Evolutionary conservation across 2,329 filamentous ascomycete genomes (phyloP), one percentile per base, ranked within the genome.

Genomic region (Cordyceps tenuipes): DNA sequence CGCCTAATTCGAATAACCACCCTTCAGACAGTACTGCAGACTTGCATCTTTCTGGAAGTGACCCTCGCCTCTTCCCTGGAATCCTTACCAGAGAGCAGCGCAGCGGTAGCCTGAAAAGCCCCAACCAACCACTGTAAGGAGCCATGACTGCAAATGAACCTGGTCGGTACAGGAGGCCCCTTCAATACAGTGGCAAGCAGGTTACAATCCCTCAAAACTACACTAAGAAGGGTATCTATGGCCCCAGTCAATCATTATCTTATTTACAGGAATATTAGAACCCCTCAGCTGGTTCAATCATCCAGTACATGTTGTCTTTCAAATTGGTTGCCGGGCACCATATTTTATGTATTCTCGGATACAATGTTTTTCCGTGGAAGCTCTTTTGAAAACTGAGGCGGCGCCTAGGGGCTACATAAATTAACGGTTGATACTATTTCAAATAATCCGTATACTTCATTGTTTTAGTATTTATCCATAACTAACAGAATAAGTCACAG

Each of bases 11-110:
- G 23, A 31, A 23, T 29, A 23, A 17, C 12, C 47, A 9, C 29
- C 36, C 29, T n/a, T 19, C 55, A 4, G 54, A 54, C 17, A 66
- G 73, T 8, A 73, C 78, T 57, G 67, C 70, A 34, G 75, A 80
- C 62, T 65, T 75, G 59, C 78, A 82, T 64, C 68, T 84, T 12
- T 81, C 78, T 13, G 83, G 80, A 3, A 79, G 76, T 53, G 87
- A 90, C 70, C 88, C 87, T 12, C 81, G 79, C 63, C 84, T 90
- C 63, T 89, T 90, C 64, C 89, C 89, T 0, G 88, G 88, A 0
- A 80, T 91, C 36, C 80, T 91, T 49, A 77, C 79, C 17, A 73
- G 80, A 59, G 77, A 77, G 34, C 71, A 68, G 49, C 73, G 78
- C 56, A 77, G 71, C 55, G 75, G 73, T 48, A 80, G 79, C 58